phyloP scores from a whole-genome alignment of 305 asterid species.

The Solanum aculeatissimum region DNA sequence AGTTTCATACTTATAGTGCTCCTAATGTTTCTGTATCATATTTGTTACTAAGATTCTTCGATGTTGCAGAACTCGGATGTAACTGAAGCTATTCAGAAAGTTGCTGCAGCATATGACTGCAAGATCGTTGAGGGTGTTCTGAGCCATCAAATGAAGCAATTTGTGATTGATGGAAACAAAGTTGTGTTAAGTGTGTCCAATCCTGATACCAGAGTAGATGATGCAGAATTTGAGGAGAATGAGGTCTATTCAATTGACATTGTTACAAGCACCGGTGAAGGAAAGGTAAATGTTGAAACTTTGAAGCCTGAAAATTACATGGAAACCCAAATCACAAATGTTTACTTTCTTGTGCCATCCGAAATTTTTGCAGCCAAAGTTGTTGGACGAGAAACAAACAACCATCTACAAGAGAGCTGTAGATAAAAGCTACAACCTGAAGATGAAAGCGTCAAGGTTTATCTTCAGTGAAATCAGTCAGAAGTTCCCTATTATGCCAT shows the following conservation, averaged over 20 bases:
- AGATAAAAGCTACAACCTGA: conserved; percentile 28
- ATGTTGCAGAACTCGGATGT: neutral
- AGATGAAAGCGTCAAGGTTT: conserved; percentile 35
- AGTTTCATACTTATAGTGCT: neutral
- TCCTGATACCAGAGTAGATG: conserved; percentile 49
- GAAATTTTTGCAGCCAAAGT: conserved; percentile 17
- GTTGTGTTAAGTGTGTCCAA: conserved; percentile 52
- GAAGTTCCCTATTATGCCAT: conserved; percentile 21
- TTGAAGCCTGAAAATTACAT: neutral
- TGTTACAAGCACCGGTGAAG: conserved; percentile 71
- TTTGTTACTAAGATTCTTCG: neutral
- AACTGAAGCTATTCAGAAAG: conserved; percentile 2
- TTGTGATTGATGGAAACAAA: conserved; percentile 93
- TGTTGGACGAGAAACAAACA: conserved; percentile 40
- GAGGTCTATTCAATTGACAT: conserved; percentile 3
- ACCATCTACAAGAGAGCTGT: conserved; percentile 39
- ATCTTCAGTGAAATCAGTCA: conserved; percentile 32
- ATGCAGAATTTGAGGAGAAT: conserved; percentile 1
- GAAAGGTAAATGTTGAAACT: conserved; percentile 25
- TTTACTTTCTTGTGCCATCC: neutral
- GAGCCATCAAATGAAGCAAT: conserved; percentile 93
- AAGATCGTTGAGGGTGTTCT: conserved; percentile 44
- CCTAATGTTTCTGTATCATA: neutral
- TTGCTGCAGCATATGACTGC: conserved; percentile 6
- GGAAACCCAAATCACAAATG: neutral